These are phyloP conservation scores for Ballota nigra DNA, from an alignment of 257 asterid genomes.

Conservation along the genomic window DNA sequence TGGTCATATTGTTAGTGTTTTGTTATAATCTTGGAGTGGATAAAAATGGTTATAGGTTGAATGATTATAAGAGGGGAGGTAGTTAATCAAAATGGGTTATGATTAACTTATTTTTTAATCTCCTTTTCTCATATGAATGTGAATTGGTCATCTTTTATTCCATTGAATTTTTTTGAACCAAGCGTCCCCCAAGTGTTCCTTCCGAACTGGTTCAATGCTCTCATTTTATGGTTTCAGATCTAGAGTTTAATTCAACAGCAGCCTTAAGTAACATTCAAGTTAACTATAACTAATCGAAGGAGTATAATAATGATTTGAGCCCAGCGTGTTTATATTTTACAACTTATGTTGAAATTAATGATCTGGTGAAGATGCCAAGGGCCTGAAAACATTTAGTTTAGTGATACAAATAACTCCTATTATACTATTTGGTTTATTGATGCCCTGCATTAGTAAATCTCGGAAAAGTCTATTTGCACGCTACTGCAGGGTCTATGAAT, in stretches of 20 bases:
- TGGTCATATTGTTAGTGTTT: neutral
- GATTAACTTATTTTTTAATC: neutral
- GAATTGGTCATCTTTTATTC: neutral
- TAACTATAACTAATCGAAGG: neutral
- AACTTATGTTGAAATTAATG: neutral
- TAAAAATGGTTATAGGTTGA: neutral
- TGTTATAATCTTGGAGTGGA: neutral
- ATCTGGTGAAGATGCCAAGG: slow-evolving; percentile 10
- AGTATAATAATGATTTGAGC: neutral
- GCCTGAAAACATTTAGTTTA: neutral
- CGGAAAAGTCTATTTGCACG: neutral
- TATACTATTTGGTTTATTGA: neutral
- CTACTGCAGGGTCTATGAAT: too few species aligned
- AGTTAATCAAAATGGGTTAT: neutral
- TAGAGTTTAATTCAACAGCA: neutral
- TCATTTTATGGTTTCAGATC: neutral
- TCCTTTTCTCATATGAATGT: neutral
- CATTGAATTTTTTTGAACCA: neutral
- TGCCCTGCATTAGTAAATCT: neutral
- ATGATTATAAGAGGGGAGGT: neutral
- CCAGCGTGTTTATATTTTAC: neutral
- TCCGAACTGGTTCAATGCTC: neutral
- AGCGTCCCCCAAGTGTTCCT: neutral
- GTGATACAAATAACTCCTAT: slow-evolving; percentile 7
- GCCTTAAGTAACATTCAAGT: neutral